Evolutionary conservation across 179 eudicot genomes (phyloP).

Genomic region (Actinidia arguta): DNA sequence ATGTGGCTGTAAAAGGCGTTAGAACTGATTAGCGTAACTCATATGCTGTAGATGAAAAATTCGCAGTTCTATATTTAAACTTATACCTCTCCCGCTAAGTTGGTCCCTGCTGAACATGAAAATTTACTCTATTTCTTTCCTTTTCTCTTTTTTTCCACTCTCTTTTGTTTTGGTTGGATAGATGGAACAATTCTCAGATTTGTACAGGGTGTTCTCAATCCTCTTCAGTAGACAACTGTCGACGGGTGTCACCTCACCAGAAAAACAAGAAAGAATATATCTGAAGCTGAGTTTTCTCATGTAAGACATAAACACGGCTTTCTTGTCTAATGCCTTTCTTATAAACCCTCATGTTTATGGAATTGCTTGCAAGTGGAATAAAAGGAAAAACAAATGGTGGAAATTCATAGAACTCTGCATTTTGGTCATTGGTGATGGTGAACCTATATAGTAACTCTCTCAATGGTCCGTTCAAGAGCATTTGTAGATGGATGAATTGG

Average conservation of each 20-base stretch:
- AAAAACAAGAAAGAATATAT: conserved; percentile 56
- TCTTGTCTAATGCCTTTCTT: conserved; percentile 53
- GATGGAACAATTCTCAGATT: conserved; percentile 74
- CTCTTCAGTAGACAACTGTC: conserved; percentile 73
- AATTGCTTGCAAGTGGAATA: conserved; percentile 63
- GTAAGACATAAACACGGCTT: conserved; percentile 47
- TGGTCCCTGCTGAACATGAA: neutral
- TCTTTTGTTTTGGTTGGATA: conserved; percentile 30
- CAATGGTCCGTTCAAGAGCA: neutral
- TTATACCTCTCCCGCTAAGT: neutral
- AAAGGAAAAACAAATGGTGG: neutral
- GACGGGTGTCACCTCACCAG: conserved; percentile 94
- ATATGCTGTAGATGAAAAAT: neutral
- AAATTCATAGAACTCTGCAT: neutral
- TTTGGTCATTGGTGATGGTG: conserved; percentile 11
- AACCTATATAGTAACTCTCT: neutral
- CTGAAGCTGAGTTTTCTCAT: conserved; percentile 79
- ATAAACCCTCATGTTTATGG: conserved; percentile 84
- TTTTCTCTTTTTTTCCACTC: no score
- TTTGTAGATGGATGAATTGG: neutral
- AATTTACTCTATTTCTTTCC: neutral
- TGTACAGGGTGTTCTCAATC: conserved; percentile 67
- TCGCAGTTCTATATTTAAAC: neutral
- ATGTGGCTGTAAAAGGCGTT: conserved; percentile 90
- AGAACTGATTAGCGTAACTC: neutral